Conservation (phyloP, 331 rosid genomes). For the Dryas integrifolia region DNA sequence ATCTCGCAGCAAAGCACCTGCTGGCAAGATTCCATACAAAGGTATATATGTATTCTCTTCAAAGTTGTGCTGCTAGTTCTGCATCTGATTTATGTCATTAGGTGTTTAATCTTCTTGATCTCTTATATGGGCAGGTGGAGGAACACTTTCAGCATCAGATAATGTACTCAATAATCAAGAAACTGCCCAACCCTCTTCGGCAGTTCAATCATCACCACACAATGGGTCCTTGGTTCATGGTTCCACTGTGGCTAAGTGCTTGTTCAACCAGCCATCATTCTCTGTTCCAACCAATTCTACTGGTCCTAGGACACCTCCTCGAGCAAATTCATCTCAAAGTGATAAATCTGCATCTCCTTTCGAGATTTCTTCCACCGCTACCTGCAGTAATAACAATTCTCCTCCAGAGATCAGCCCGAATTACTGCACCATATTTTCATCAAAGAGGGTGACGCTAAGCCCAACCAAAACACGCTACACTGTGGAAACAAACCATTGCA, state of each 20-base stretch:
- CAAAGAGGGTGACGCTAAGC: slow-evolving; percentile 75
- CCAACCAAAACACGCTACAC: slow-evolving; percentile 60
- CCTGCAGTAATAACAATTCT: slow-evolving; percentile 33
- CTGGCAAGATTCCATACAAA: slow-evolving; percentile 29
- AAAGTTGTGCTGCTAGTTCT: slow-evolving; percentile 10
- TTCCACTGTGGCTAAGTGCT: slow-evolving; percentile 63
- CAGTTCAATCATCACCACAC: slow-evolving; percentile 35
- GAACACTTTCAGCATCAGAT: slow-evolving; percentile 29
- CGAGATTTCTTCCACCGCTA: slow-evolving; percentile 42
- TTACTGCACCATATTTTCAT: slow-evolving; percentile 66
- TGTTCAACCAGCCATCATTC: slow-evolving; percentile 53
- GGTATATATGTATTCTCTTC: slow-evolving; percentile 41
- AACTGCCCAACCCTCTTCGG: slow-evolving; percentile 34
- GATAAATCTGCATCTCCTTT: slow-evolving; percentile 51
- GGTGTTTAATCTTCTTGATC: slow-evolving; percentile 3
- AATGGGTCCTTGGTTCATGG: slow-evolving; percentile 44
- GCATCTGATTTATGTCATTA: slow-evolving; percentile 12
- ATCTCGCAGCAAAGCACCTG: slow-evolving; percentile 34
- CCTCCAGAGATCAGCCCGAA: slow-evolving; percentile 43
- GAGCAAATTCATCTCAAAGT: slow-evolving; percentile 44
- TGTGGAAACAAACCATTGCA: slow-evolving; percentile 60
- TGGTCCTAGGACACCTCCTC: slow-evolving; percentile 56
- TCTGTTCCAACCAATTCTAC: slow-evolving; percentile 43
- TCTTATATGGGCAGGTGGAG: slow-evolving; percentile 32
- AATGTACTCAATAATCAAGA: slow-evolving; percentile 30